Evolutionary conservation across 805 yeast genomes (phyloP), one percentile per base, ranked within the genome.

Genomic region (Tetrapisispora phaffii): DNA sequence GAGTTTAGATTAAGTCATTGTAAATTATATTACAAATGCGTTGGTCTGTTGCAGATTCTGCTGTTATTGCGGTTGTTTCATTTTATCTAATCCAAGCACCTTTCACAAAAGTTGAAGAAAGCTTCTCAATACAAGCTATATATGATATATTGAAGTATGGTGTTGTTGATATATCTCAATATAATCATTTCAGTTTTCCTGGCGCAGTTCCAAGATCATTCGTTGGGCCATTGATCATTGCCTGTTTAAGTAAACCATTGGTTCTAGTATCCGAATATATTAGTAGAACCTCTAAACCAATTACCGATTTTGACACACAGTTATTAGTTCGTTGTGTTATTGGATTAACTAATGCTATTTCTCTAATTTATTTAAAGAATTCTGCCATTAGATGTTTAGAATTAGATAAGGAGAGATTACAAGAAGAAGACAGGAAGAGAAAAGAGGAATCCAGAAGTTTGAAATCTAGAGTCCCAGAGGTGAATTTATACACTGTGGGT

Each of bases 121-220:
- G 96, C 24, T 90, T 90, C 71, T 85, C 82, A 54, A 69, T 85
- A 38, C 97, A 90, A 56, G 97, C 97, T 0, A 70, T 86, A 35
- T 88, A 89, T 58, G 97, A 90, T 56, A 70, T 88, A 36, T 50
- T 85, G 41, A 73, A 74, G 50, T 72, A 77, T 58, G 96, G 96
- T 7, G 29, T 59, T 2, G 50, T 47, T 21, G 65, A 64, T 48
- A 15, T 73, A 1, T 48, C 65, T 1, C 49, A 67, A 41, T 90
- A 74, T 58, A 97, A 90, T 58, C 97, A 90, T 60, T 50, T 70
- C 7, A 62, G 70, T 43, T 90, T 86, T 59, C 95, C 96, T 0
- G 97, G 97, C 2, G 89, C 72, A 1, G 96, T 90, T 7, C 95
- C 95, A 24, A 71, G 97, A 44, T 77, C 95, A 0, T 89, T 88